Evolutionary conservation across 768 basidiomycete species (phyloP).

Genomic region (Austroboletus eburneus): DNA sequence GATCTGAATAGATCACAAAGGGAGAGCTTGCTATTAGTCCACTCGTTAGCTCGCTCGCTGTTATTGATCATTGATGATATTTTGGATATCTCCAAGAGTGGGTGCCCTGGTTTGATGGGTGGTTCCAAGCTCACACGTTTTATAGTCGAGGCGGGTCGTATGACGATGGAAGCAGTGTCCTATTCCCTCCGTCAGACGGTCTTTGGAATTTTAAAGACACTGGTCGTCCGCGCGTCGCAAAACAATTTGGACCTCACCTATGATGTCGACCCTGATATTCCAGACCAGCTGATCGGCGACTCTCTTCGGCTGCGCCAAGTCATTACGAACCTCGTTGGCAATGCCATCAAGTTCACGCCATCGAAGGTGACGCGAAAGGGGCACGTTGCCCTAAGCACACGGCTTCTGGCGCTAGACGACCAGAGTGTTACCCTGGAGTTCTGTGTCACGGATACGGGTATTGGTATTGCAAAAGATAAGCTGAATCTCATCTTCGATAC

Average conservation of each 20-base stretch:
- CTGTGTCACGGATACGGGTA: constrained; percentile 96
- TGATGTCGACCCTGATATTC: constrained; percentile 92
- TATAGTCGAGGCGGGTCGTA: constrained; percentile 94
- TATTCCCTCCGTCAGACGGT: constrained; percentile 97
- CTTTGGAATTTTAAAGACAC: constrained; percentile 95
- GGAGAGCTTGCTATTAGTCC: constrained; percentile 93
- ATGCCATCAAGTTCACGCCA: constrained; percentile 97
- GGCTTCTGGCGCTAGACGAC: constrained; percentile 74
- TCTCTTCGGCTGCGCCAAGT: constrained; percentile 92
- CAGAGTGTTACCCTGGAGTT: constrained; percentile 89
- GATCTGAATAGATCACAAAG: constrained; percentile 92
- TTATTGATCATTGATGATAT: constrained; percentile 98
- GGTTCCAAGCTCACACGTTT: constrained; percentile 6
- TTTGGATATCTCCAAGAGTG: constrained; percentile 99
- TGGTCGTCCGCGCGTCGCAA: constrained; percentile 96
- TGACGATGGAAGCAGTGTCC: constrained; percentile 99
- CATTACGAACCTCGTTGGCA: constrained; percentile 92
- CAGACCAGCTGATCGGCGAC: constrained; percentile 96
- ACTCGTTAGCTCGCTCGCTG: constrained; percentile 88
- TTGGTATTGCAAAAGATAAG: constrained; percentile 98
- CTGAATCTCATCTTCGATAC: constrained; percentile 98
- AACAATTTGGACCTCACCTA: constrained; percentile 95
- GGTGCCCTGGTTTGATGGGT: constrained; percentile 30
- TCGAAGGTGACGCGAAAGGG: constrained; percentile 75
- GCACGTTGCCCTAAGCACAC: constrained; percentile 84